Conservation (phyloP, 306 rosid species). For the Acacia acuminata region DNA sequence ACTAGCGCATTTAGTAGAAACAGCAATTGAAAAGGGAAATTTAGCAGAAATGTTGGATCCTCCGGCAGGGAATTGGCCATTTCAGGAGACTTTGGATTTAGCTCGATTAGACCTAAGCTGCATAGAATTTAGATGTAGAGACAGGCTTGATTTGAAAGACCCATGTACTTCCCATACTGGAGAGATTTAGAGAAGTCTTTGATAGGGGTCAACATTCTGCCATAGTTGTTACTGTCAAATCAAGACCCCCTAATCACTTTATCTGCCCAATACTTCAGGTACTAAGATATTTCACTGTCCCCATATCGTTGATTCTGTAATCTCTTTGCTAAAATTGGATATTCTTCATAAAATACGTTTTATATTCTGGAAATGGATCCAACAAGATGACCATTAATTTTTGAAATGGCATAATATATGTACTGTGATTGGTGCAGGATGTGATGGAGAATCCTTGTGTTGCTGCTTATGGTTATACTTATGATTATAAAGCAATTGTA, state of each 20-base stretch:
- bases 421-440: conserved; percentile 50
- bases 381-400: neutral
- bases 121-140: conserved; percentile 80
- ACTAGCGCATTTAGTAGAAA: conserved; percentile 77
- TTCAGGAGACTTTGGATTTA: conserved; percentile 67
- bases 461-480: conserved; percentile 95
- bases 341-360: neutral
- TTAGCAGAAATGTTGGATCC: conserved; percentile 65
- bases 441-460: conserved; percentile 94
- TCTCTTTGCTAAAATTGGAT: neutral
- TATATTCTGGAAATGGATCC: conserved; percentile 11
- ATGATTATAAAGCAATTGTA: conserved; percentile 73
- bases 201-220: conserved; percentile 50
- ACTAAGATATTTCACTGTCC: conserved; percentile 22
- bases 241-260: conserved; percentile 81
- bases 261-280: conserved; percentile 94
- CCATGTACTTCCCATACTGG: conserved; percentile 69
- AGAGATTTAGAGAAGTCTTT: conserved; percentile 65
- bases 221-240: conserved; percentile 36
- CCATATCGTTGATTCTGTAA: neutral
- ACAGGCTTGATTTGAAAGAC: conserved; percentile 79
- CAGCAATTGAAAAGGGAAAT: conserved; percentile 50
- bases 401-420: neutral
- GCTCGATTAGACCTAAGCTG: conserved; percentile 80
- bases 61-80: conserved; percentile 86